These are phyloP conservation scores for Penicillium parvum DNA, from an alignment of 495 filamentous ascomycete species.

Conservation along the genomic window DNA sequence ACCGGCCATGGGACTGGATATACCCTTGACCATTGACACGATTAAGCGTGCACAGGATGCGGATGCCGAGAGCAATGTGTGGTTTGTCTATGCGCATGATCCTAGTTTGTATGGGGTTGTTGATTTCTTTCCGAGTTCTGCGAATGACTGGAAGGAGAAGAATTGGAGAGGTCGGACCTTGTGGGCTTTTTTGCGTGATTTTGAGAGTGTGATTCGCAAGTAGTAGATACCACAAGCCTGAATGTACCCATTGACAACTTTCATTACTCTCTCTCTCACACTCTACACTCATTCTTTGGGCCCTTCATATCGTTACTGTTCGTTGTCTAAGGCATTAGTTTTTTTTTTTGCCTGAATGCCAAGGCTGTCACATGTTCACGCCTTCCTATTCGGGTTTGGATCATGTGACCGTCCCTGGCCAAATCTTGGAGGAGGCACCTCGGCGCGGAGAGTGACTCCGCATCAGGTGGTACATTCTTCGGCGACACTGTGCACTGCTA, in stretches of 20 bases:
- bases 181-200: constrained; percentile 57
- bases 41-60: constrained; percentile 41
- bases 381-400: too few relatives aligned
- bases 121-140: constrained; percentile 47
- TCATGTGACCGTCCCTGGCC: constrained; percentile 6
- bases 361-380: background rate
- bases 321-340: too few relatives aligned
- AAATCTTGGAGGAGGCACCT: background rate
- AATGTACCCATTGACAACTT: background rate
- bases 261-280: too few relatives aligned
- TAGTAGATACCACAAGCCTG: background rate
- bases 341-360: too few relatives aligned
- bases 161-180: constrained; percentile 45
- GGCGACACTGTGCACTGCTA: background rate
- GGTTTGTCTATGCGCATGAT: constrained; percentile 54
- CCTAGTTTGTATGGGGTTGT: constrained; percentile 38
- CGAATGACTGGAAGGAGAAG: constrained; percentile 48
- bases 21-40: constrained; percentile 24
- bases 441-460: background rate
- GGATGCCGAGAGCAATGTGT: constrained; percentile 48
- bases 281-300: too few relatives aligned
- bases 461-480: background rate
- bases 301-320: too few relatives aligned
- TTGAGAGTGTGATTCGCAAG: constrained; percentile 17
- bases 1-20: constrained; percentile 6